Evolutionary conservation across 2,329 filamentous ascomycete genomes (phyloP), one percentile per base, ranked within the genome.

Genomic region (Diplodia mutila): DNA sequence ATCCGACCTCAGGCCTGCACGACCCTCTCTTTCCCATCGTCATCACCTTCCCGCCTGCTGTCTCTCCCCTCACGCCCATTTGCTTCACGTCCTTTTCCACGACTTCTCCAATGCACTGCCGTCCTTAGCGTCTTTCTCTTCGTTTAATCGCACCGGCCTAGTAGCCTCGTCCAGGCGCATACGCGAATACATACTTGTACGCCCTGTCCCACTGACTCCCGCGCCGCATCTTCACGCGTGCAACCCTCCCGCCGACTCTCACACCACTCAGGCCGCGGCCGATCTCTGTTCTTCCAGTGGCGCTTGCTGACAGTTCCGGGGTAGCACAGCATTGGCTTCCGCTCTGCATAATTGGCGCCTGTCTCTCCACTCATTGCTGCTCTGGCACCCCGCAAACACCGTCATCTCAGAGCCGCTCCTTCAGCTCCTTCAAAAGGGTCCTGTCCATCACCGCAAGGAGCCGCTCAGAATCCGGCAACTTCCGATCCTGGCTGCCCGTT

Each of bases 221-320:
- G 57, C 59, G 59, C 59, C 59, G 29, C 59, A 16, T 37, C 42
- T 63, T 37, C 59, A 63, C 46, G n/a, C 59, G 59, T 63, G 18
- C 59, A 34, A 48, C 59, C n/a, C 27, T 52, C 29, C 18, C 59
- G 27, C 42, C 46, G 59, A 63, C 16, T 51, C 59, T 63, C 59
- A 63, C 59, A 63, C 59, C 59, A 63, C 59, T 25, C 55, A 21
- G 37, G 14, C 37, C 54, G 23, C 54, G 23, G 9, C 27, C 54
- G 21, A 42, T 34, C 9, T 27, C 14, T 21, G 39, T 34, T n/a
- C 42, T 46, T 6, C 23, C 37, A 32, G 57, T 49, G 57, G 57
- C 57, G 39, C 57, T 42, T 34, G 57, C 57, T 51, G 59, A 63
- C 59, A 63, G 46, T 51, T 18, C 59, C 59, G 59, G 29, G 42